Conservation (phyloP, 257 asterid species). For the Sherardia arvensis region DNA sequence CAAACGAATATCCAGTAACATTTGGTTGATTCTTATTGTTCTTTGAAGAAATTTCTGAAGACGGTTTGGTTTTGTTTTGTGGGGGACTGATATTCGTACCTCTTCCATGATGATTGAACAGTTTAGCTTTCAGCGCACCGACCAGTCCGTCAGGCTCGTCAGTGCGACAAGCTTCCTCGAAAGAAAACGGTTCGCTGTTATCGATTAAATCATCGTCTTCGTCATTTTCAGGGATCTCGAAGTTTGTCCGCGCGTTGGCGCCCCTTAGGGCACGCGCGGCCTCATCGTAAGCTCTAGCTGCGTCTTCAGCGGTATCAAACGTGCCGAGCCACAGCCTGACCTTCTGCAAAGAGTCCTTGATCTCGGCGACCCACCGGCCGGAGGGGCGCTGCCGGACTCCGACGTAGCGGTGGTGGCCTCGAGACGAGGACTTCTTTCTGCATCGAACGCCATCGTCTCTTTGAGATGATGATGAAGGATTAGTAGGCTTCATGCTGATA, state of each 20-base stretch:
- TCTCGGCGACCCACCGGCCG: constrained; percentile 92
- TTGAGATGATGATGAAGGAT: constrained; percentile 6
- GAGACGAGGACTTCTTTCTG: constrained; percentile 40
- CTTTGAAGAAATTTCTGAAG: background rate
- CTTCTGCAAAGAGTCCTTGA: constrained; percentile 68
- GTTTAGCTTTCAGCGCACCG: constrained; percentile 59
- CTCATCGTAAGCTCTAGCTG: constrained; percentile 71
- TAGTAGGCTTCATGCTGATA: constrained; percentile 28
- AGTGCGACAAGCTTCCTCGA: constrained; percentile 60
- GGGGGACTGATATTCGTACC: background rate
- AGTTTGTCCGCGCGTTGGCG: constrained; percentile 59
- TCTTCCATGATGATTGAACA: constrained; percentile 26
- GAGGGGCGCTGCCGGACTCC: constrained; percentile 82
- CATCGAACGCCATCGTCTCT: constrained; percentile 21
- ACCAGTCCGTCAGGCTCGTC: constrained; percentile 59
- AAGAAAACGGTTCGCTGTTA: constrained; percentile 44
- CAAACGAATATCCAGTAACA: background rate
- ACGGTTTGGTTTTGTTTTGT: background rate
- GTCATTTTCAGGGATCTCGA: constrained; percentile 38
- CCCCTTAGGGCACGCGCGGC: constrained; percentile 76
- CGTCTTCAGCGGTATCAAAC: constrained; percentile 75
- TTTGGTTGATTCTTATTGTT: background rate
- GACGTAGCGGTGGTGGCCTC: constrained; percentile 70
- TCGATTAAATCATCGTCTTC: constrained; percentile 17
- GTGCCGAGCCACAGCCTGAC: constrained; percentile 83